Base-by-base conservation (phyloP, 371 early-diverging fungal genomes). In the Funneliformis caledonium region DNA sequence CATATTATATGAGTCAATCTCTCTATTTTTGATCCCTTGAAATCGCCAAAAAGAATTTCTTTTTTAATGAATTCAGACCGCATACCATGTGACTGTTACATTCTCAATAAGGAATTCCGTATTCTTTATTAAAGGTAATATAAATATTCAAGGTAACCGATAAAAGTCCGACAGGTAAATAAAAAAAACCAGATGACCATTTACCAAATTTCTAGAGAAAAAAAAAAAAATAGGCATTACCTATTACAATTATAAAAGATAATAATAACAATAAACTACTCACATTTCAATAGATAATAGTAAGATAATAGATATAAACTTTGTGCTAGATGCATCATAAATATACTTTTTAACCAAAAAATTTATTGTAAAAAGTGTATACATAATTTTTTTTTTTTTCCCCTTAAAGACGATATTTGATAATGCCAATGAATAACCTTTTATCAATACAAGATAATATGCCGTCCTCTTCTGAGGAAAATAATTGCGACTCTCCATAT, bases 401-500 rank as follows among this genome's bases (percentile, higher is more conserved):
- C 6, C 10, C 11, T 16, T 19, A 56, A 56, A 19, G 19, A 56
- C 56, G 5, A 37, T 3, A 37, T 37, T 16, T 5, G 16, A 56
- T 56, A 5, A 19, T 19, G 19, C 47, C 47, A 47, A 47, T 47
- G 47, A 47, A 47, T 47, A 47, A 47, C 47, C 47, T 47, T 47
- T 56, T 37, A 37, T 3, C 16, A 56, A 19, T 56, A 7, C 56
- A 56, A 19, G 56, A 56, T 19, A 68, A 68, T 42, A 68, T 68
- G 68, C 72, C 43, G 47, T 26, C 72, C 9, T 47, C 72, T 47
- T 45, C 72, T 43, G 72, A 72, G 7, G 47, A 72, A 43, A 72
- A 72, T 26, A 45, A 43, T 47, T 72, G 72, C 19, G 72, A 72
- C 48, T 72, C 47, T n/a, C 47, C 72, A 47, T 47, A 72, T 14